These are phyloP conservation scores for Sphagnum fallax DNA, from an alignment of 228 moss, liverwort and hornwort genomes.

Conservation along the genomic window DNA sequence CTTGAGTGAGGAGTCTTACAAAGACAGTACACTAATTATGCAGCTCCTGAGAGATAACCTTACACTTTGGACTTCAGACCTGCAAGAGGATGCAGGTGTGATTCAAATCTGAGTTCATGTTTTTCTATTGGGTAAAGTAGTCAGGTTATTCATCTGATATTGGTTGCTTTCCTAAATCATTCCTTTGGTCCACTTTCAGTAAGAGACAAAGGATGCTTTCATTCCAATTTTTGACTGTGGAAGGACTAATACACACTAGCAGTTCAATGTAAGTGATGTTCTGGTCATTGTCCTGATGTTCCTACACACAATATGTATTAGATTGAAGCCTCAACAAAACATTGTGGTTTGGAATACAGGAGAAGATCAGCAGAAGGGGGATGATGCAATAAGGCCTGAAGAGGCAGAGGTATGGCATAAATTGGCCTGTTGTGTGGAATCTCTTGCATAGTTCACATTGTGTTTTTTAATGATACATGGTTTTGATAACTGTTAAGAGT, in stretches of 20 bases:
- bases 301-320: no score
- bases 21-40: conserved; percentile 62
- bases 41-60: conserved; percentile 61
- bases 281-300: neutral
- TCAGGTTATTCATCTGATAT: neutral
- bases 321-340: neutral
- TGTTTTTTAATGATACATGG: no score
- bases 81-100: conserved; percentile 50
- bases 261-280: neutral
- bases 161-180: no score
- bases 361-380: conserved; percentile 49
- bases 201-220: no score
- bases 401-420: conserved; percentile 35
- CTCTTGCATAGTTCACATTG: no score
- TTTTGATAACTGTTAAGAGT: no score
- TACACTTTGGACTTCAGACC: conserved; percentile 62
- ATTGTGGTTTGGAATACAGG: conserved; percentile 11
- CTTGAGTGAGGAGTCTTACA: conserved; percentile 56
- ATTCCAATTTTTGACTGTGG: no score
- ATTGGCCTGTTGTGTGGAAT: no score
- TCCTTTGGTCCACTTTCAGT: neutral
- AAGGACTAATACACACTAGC: no score
- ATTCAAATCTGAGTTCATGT: neutral
- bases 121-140: neutral
- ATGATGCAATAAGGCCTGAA: conserved; percentile 44